Evolutionary conservation across 23 red algal genomes (phyloP), one percentile per base, ranked within the genome.

Genomic region (Agarophyton chilense): DNA sequence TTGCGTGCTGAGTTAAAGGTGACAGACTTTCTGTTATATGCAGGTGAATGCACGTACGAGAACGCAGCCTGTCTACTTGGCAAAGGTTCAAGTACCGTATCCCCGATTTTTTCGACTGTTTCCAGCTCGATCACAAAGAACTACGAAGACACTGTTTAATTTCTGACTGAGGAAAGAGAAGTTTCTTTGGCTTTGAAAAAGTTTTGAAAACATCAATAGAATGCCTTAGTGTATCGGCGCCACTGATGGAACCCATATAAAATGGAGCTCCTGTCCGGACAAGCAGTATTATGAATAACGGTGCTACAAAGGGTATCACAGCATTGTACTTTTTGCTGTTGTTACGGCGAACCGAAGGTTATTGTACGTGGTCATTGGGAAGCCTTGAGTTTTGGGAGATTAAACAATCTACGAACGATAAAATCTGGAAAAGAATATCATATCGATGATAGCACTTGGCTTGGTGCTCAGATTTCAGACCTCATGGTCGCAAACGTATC

Each of bases 221-320:
- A 19, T 87, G 13, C 82, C 32, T 4, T 87, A 87, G 34, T 87
- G 82, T 44, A 36, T 70, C n/a, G 82, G 64, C 2, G 64, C 82
- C 3, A 72, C 74, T 42, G 60, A 87, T 25, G 63, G 82, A 7
- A 72, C 82, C 2, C 49, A 75, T 87, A 73, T 73, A 2, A 58
- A 38, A 51, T 60, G 52, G 65, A 8, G 40, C 2, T n/a, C 12
- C 7, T 71, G 58, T 28, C 62, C 46, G 1, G 64, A 87, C 11
- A 16, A 53, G 5, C 82, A 72, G n/a, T 35, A 53, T 22, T 87
- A 72, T 41, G 63, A 87, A 42, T 74, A 87, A n/a, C n/a, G n/a
- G 2, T 85, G 56, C 46, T 87, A 51, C 11, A 72, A 87, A 39
- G 36, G 46, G 10, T 87, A 40, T 55, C 16, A 62, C 0, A 87